Evolutionary conservation across 257 asterid species (phyloP).

Genomic region (Handroanthus guayacan): DNA sequence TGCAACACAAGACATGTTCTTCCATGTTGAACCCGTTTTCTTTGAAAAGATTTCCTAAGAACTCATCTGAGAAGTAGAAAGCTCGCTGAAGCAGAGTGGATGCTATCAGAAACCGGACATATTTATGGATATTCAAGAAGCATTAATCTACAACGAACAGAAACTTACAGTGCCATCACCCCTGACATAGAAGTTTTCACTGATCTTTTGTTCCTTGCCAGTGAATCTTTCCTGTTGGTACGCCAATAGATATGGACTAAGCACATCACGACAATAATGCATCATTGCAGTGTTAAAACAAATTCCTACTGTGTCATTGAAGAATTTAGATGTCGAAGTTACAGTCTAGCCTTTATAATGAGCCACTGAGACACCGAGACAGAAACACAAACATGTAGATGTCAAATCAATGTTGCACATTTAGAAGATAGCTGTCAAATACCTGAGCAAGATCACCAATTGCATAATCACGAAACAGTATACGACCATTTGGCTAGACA

Average conservation of each 20-base stretch:
- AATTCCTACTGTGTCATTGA: neutral
- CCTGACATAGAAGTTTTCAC: conserved; percentile 95
- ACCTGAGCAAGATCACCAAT: conserved; percentile 99
- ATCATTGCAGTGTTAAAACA: neutral
- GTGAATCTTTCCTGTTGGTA: conserved; percentile 78
- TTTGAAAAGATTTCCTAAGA: conserved; percentile 66
- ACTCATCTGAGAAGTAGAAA: conserved; percentile 92
- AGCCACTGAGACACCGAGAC: neutral
- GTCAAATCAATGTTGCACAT: neutral
- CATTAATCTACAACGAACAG: conserved; percentile 1
- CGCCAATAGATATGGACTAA: conserved; percentile 4
- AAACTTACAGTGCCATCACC: conserved; percentile 98
- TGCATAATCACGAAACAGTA: conserved; percentile 96
- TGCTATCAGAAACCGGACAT: conserved; percentile 34
- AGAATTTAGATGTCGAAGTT: neutral
- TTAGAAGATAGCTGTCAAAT: neutral
- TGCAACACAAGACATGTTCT: conserved; percentile 88
- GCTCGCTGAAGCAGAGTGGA: conserved; percentile 71
- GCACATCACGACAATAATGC: conserved; percentile 23
- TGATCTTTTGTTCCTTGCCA: conserved; percentile 89
- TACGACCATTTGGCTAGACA: conserved; percentile 82
- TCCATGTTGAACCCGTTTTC: conserved; percentile 74
- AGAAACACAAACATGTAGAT: conserved; percentile 10
- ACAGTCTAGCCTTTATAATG: neutral
- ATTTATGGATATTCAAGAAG: conserved; percentile 30